A percentile compares a stretch with the other conserved stretches of the same genome.
Conservation (phyloP, 1,284 basidiomycete species). For the Mycosarcoma mackinlayi region DNA sequence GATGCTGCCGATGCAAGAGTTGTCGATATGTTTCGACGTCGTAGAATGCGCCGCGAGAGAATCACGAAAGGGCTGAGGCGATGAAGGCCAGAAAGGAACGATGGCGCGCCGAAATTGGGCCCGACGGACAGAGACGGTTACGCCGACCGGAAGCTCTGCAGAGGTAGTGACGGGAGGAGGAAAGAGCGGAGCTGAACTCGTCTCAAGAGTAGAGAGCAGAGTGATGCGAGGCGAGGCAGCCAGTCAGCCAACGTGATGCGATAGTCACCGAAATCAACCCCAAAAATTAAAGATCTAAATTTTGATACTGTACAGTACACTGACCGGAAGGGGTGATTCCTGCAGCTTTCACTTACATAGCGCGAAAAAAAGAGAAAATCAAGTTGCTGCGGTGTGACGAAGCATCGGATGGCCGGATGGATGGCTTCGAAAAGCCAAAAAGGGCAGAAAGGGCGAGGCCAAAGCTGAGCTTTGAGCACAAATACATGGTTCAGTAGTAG, state of each 20-base stretch:
- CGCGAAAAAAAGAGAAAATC: no score
- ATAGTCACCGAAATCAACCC: not conserved
- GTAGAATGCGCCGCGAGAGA: not conserved
- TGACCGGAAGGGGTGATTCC: not conserved
- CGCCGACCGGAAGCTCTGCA: no score
- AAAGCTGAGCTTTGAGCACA: no score
- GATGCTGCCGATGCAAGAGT: not conserved
- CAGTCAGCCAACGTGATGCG: slow-evolving; percentile 2
- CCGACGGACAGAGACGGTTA: not conserved
- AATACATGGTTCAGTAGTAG: no score
- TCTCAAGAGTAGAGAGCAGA: not conserved
- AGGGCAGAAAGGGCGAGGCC: no score
- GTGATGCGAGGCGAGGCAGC: not conserved
- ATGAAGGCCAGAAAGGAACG: not conserved
- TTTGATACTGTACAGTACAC: no score
- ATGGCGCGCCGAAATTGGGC: slow-evolving; percentile 1
- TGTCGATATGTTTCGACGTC: slow-evolving; percentile 5
- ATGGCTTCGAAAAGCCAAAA: slow-evolving; percentile 4
- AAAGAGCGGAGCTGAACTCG: not conserved
- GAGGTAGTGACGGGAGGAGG: no score
- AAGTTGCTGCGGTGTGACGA: slow-evolving; percentile 7
- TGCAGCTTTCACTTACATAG: not conserved
- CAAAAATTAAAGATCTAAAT: not conserved
- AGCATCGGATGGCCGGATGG: not conserved
- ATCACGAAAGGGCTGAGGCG: not conserved